Evolutionary conservation across 768 basidiomycete genomes (phyloP), one percentile per base, ranked within the genome.

Genomic region (Rubroboletus pulcherrimus): DNA sequence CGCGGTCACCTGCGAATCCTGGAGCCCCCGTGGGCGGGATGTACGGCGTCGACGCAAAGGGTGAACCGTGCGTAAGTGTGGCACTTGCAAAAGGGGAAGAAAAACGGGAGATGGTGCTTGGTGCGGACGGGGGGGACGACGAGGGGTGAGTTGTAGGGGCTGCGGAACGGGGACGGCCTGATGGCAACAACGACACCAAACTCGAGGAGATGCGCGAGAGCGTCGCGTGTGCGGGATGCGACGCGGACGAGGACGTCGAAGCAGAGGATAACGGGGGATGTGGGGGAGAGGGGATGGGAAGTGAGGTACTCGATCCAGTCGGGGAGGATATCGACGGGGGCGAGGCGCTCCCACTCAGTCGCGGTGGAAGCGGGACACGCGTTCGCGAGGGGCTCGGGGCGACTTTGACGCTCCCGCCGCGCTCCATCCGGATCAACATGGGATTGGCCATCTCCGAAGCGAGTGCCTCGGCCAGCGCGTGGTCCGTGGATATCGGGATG

Each of bases 11-110:
- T 14, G 71, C 75, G 61, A 86, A 91, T 6, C 89, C 92, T 0
- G 91, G 91, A 0, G 91, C 92, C n/a, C 91, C 84, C 49, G 65
- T 73, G 0, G 85, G 78, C 47, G 72, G 79, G 17, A 74, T 72
- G 67, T 78, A 78, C 2, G 74, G 71, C 33, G 74, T 66, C 10
- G 75, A 62, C 0, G 73, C 74, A 54, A 86, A 86, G 0, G 85
- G 83, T 5, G 81, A 78, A 0, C 77, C 76, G 49, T 82, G 79
- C 4, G 74, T 72, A 35, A 74, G 64, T 1, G 53, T 26, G 11
- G 60, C 37, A 10, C 47, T 51, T 21, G 43, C 26, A 42, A 49
- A 65, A 5, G 63, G 54, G n/a, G 64, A 49, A 21, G 63, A 55
- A 26, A 55, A 54, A 3, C 63, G 61, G 5, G 65, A 54, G 5